A percentile compares a stretch with the other conserved stretches of the same genome.
These are phyloP conservation scores for Pseudogymnoascus sp. DNA, from an alignment of 2,329 filamentous ascomycete genomes.

Conservation along the genomic window DNA sequence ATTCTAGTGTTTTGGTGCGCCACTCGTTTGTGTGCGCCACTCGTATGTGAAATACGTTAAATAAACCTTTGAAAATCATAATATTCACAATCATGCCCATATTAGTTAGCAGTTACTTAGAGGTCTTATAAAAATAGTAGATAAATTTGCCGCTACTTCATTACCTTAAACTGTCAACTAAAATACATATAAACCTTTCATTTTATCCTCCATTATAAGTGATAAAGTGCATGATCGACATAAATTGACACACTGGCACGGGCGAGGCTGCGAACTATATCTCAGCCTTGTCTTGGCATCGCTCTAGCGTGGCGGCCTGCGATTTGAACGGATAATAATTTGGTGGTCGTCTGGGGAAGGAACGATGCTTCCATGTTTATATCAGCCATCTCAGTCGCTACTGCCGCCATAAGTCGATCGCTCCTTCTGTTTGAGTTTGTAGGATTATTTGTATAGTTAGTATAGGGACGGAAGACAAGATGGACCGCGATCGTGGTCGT, in stretches of 20 bases:
- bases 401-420: neutral
- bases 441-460: neutral
- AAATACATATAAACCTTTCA: neutral
- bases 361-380: neutral
- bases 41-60: too few relatives aligned
- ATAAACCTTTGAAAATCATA: neutral
- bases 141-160: neutral
- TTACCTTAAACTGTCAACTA: neutral
- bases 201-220: neutral
- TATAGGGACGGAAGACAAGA: neutral
- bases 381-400: neutral
- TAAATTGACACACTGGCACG: neutral
- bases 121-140: neutral
- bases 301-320: neutral
- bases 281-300: neutral
- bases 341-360: neutral
- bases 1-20: too few relatives aligned
- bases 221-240: neutral
- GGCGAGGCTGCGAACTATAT: neutral
- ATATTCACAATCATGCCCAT: neutral
- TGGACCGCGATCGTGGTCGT: constrained; percentile 30
- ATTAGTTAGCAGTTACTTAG: neutral
- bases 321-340: neutral
- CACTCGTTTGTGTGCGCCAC: too few relatives aligned
- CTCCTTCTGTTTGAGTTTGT: neutral